Evolutionary conservation across 441 rosid genomes (phyloP), one percentile per base, ranked within the genome.

Genomic region (Manihot esculenta): DNA sequence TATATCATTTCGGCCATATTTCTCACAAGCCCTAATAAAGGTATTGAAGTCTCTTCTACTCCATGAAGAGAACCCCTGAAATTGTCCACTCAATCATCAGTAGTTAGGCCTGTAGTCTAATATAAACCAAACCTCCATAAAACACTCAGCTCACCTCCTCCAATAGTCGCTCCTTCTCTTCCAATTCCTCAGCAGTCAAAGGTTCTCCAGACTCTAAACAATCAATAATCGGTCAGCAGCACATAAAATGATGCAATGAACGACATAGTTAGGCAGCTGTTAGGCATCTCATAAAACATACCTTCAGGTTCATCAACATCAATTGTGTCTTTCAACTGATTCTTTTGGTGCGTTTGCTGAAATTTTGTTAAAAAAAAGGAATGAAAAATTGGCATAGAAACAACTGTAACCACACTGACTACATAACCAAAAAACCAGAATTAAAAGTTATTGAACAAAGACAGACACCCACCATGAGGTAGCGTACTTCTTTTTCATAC

Each of bases 271-370:
- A 45, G 38, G 20, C 48, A 62, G 1, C 24, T 23, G 38, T 1
- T 0, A 45, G 38, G 20, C 48, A 62, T 2, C 24, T 23, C 9
- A 10, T 26, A 5, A 33, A 44, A 75, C 77, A 56, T 59, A 95
- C 99, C 99, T 90, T 96, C 99, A 78, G 97, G 93, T 75, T 95
- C 99, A 73, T 95, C 99, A 26, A 89, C 98, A 12, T 95, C 98
- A 79, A 95, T 87, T 35, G 97, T 72, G 74, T 91, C 99, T 81
- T 95, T 95, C 80, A 89, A 38, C 84, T 93, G 98, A 80, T 85
- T 95, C 84, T 93, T 95, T 83, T 95, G 98, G 83, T 95, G 97
- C 13, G 87, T 79, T 93, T 93, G 97, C 99, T 94, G 85, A 77
- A 74, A 80, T 68, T 26, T 65, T 26, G 35, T 57, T 38, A 13